Evolutionary conservation across 2,329 filamentous ascomycete species (phyloP), one percentile per base, ranked within the genome.

Genomic region (Calonectria henricotiae): DNA sequence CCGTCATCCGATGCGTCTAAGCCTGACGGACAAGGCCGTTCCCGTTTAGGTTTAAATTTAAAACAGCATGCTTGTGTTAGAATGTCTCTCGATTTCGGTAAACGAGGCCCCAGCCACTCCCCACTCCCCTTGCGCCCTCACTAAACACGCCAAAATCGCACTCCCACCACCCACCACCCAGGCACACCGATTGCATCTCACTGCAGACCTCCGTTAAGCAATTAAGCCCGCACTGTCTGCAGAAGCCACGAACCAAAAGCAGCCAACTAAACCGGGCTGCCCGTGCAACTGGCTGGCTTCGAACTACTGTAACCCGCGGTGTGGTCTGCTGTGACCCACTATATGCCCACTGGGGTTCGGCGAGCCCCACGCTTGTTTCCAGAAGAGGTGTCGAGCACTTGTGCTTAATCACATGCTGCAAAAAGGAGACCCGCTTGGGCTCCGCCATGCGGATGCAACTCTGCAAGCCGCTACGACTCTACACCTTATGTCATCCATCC

Each of bases 401-500:
- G 55, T 44, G 35, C 68, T 65, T 68, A 74, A 71, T 76, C 75
- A 77, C 74, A 77, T 76, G 75, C 71, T 70, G 73, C n/a, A 58
- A 46, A 46, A 71, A 67, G 69, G 64, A 43, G 63, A 41, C 55
- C 44, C 49, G 44, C 43, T 55, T 32, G 17, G 68, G 39, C 70
- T 74, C 71, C 74, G 74, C 70, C 70, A 35, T 69, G 64, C 71
- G 70, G 73, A 73, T 58, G 51, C 51, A 39, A 37, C 76, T 47
- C 73, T 70, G 60, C 65, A 74, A 68, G 74, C 67, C 67, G 68
- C 67, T 63, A 65, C 55, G 17, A 67, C 61, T 58, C 63, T 55
- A 66, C 66, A 54, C 62, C 75, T 77, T 77, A 76, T 77, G 75
- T 77, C 75, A 77, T 77, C 75, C 74, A 51, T 67, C 68, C 60